A percentile compares a stretch with the other conserved stretches of the same genome.
Evolutionary conservation across 352 stramenopile genomes (phyloP).

Genomic region (Blastocystis hominis): DNA sequence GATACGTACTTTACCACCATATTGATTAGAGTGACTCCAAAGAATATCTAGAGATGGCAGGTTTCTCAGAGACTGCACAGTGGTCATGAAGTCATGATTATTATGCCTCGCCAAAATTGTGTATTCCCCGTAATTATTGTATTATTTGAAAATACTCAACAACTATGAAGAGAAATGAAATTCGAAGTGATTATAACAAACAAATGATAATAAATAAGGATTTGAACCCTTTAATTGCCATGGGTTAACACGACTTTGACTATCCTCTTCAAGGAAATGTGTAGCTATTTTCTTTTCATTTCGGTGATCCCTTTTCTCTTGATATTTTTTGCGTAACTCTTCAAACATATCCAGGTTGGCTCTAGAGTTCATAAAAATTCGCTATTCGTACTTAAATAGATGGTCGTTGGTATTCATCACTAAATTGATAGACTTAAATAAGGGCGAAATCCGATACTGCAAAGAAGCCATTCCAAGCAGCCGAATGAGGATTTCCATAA

Average conservation of each 20-base stretch:
- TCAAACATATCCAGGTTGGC: background rate
- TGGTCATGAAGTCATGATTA: too few species aligned
- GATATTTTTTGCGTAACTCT: slow-evolving; percentile 3
- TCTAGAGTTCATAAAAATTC: background rate
- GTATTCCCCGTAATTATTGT: too few species aligned
- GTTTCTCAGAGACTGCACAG: too few species aligned
- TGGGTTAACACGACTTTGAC: background rate
- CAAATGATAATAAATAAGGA: background rate
- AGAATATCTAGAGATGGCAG: too few species aligned
- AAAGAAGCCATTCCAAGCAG: background rate
- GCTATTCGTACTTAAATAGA: background rate
- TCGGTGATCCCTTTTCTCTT: background rate
- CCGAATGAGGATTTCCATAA: background rate
- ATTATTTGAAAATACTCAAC: too few species aligned
- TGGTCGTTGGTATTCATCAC: background rate
- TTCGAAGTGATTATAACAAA: too few species aligned
- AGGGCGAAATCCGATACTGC: background rate
- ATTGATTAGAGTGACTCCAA: background rate
- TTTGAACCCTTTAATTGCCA: background rate
- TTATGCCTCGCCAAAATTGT: too few species aligned
- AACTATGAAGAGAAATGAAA: too few species aligned
- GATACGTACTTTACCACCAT: slow-evolving; percentile 55
- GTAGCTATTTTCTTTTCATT: background rate
- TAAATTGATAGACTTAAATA: background rate
- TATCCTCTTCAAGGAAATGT: slow-evolving; percentile 20